Base-by-base conservation (phyloP, 768 basidiomycete species). In the Crucibulum laeve region DNA sequence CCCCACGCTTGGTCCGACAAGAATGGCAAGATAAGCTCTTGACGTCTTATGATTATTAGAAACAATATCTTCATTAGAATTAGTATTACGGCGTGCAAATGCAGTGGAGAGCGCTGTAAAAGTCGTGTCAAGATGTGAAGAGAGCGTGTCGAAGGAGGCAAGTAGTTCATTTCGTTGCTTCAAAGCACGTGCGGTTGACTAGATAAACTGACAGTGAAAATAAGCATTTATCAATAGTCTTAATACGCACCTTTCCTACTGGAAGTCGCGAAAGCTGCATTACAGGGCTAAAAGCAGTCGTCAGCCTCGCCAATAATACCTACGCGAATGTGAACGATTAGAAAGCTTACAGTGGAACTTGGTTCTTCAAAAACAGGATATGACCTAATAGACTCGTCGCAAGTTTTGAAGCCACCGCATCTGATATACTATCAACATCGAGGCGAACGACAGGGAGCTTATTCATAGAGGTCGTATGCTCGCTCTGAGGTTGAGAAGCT, bases 331-430 rank as follows among this genome's bases (percentile, higher is more conserved):
- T 3, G 13, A 5, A 25, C 17, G 23, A 25, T 14, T 21, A n/a
- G 38, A 17, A 15, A 17, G 74, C 86, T 62, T 53, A 89, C 87
- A 89, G 80, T 1, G 87, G 87, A 0, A 89, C 69, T 52, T 90
- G 87, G 49, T 76, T 83, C 58, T 90, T 91, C 43, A 90, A 64
- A 55, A 86, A 91, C 14, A 90, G 58, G 2, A 88, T 72, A 55
- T 89, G 86, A 0, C 79, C 79, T 0, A 91, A 63, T 21, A 88
- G 59, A 45, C 74, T 77, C 10, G 71, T 67, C 2, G 84, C 79
- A 1, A 91, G 72, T 17, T 73, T 71, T 1, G 82, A 79, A 7
- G 87, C 87, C 58, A 84, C 69, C 4, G 62, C 64, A 43, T 79
- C 77, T 17, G 74, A 72, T 15, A 90, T 71, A 1, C 52, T 46